Evolutionary conservation across 2,329 filamentous ascomycete species (phyloP).

Genomic region (Fusarium solani-melongenae): DNA sequence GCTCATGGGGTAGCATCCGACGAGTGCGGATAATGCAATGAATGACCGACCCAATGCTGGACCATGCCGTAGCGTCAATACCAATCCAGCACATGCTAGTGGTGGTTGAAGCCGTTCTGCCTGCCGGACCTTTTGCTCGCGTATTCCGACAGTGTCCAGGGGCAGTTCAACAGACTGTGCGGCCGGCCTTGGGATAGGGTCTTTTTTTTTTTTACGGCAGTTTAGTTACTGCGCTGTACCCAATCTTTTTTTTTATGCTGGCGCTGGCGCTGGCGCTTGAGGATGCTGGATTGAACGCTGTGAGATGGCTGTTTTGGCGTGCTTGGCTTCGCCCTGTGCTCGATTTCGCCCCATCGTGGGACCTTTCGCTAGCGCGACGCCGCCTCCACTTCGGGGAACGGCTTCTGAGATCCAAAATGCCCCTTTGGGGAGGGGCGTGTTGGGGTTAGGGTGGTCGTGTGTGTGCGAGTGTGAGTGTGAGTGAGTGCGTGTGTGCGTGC

Average conservation of each 20-base stretch:
- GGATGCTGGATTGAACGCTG: constrained; percentile 19
- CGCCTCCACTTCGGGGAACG: constrained; percentile 35
- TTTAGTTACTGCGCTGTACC: not conserved
- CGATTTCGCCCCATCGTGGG: constrained; percentile 20
- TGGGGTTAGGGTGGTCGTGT: constrained; percentile 1
- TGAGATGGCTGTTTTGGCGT: constrained; percentile 30
- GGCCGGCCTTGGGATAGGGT: not conserved
- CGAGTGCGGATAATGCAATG: constrained; percentile 25
- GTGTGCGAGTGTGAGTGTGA: not conserved
- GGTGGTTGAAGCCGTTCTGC: constrained; percentile 24
- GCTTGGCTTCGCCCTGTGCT: constrained; percentile 24
- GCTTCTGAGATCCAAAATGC: constrained; percentile 25
- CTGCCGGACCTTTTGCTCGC: constrained; percentile 11
- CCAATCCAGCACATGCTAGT: constrained; percentile 9
- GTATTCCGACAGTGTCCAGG: constrained; percentile 21
- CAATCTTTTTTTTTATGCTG: not conserved
- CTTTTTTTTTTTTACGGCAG: not conserved
- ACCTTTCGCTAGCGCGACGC: constrained; percentile 33
- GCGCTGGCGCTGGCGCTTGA: not conserved
- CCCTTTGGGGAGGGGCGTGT: constrained; percentile 11
- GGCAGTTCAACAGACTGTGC: constrained; percentile 18
- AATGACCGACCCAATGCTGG: constrained; percentile 2
- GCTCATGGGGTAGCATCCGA: constrained; percentile 37
- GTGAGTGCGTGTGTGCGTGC: constrained; percentile 6
- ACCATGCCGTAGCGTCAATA: constrained; percentile 16